Conservation (phyloP, 2,329 filamentous ascomycete species). For the Cercospora zeae-maydis region DNA sequence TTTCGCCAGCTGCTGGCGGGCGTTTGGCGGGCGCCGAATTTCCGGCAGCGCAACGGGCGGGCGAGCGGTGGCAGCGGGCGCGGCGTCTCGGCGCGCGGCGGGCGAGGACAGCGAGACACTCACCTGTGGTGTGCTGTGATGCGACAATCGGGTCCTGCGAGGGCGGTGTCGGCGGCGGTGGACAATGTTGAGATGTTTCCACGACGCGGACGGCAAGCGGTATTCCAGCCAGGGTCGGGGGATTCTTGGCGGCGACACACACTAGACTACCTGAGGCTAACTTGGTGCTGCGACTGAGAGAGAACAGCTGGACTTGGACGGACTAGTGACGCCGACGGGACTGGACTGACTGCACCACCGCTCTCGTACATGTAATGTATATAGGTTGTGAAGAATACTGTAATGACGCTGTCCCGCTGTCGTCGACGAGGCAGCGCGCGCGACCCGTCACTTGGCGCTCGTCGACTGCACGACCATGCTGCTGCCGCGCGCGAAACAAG, state of each 20-base stretch:
- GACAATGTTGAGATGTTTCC: constrained; percentile 2
- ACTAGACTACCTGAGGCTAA: no score
- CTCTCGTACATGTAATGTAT: no score
- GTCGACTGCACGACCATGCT: background rate
- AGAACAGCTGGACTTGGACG: background rate
- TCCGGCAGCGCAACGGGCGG: constrained; percentile 8
- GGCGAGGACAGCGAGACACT: constrained; percentile 2
- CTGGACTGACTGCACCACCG: no score
- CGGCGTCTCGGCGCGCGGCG: constrained; percentile 3
- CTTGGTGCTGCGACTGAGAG: background rate
- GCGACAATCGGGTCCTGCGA: constrained; percentile 5
- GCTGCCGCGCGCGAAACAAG: background rate
- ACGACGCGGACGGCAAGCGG: background rate
- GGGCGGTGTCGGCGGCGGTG: background rate
- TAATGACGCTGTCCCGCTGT: background rate
- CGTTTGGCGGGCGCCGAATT: constrained; percentile 9
- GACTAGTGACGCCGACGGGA: no score
- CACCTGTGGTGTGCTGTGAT: constrained; percentile 8
- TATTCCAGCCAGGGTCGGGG: background rate
- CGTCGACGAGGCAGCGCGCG: background rate
- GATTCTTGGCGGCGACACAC: background rate
- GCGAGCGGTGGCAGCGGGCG: constrained; percentile 3
- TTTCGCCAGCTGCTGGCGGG: constrained; percentile 8
- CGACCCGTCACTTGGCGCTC: background rate
- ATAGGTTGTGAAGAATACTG: no score